phyloP scores from a whole-genome alignment of 1,284 basidiomycete species.

The Peniophora sp. region DNA sequence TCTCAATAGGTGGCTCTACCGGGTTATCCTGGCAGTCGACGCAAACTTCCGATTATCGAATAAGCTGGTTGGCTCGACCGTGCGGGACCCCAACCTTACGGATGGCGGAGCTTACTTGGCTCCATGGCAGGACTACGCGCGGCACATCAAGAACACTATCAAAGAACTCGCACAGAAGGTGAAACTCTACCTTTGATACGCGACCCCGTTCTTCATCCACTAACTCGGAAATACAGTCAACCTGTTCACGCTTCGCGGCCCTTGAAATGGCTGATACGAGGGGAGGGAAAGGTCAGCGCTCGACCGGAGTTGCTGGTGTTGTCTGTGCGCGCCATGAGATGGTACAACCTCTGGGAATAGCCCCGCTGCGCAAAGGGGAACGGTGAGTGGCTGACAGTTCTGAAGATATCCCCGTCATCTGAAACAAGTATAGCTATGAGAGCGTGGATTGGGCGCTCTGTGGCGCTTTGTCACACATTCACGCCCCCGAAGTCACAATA shows the following conservation, averaged over 20 bases:
- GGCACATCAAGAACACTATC: not conserved
- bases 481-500: not conserved
- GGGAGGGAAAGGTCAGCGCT: conserved; percentile 11
- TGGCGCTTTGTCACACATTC: not conserved
- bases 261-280: conserved; percentile 3
- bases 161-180: not conserved
- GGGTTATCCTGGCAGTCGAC: conserved; percentile 17
- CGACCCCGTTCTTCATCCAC: not conserved
- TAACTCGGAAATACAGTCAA: not conserved
- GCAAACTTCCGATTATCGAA: conserved; percentile 22
- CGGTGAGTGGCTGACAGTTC: too few relatives aligned
- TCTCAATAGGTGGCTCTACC: conserved; percentile 16
- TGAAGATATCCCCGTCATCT: too few relatives aligned
- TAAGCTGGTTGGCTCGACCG: conserved; percentile 11
- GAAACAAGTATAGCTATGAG: too few relatives aligned
- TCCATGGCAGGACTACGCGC: conserved; percentile 1
- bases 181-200: not conserved
- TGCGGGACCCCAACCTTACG: conserved; percentile 16
- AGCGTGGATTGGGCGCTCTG: conserved; percentile 7
- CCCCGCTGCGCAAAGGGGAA: conserved; percentile 17
- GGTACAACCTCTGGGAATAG: conserved; percentile 9
- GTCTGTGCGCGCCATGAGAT: conserved; percentile 15
- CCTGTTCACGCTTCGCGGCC: conserved; percentile 13
- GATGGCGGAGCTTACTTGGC: conserved; percentile 21
- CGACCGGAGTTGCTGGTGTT: conserved; percentile 15